These are phyloP conservation scores for Annulohypoxylon bovei DNA, from an alignment of 495 filamentous ascomycete genomes.

Conservation along the genomic window DNA sequence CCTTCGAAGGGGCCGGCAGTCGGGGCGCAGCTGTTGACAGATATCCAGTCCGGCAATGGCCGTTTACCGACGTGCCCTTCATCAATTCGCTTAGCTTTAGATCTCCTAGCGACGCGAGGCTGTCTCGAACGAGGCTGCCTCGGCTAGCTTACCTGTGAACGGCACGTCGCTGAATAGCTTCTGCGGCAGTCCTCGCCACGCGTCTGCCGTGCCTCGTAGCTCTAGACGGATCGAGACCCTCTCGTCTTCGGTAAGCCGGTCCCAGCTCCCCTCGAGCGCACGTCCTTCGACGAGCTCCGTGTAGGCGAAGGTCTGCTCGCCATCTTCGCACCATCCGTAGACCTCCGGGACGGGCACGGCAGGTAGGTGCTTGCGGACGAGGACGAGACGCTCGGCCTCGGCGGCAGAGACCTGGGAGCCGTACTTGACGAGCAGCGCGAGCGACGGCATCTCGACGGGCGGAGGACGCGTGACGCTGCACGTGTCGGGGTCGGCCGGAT, in stretches of 20 bases:
- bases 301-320: slow-evolving; percentile 56
- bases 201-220: slow-evolving; percentile 36
- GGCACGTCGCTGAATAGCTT: slow-evolving; percentile 11
- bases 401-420: slow-evolving; percentile 48
- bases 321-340: slow-evolving; percentile 58
- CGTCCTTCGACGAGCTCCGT: slow-evolving; percentile 58
- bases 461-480: slow-evolving; percentile 1
- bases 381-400: slow-evolving; percentile 58
- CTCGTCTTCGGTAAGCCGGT: slow-evolving; percentile 46
- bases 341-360: slow-evolving; percentile 59
- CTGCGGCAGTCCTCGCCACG: slow-evolving; percentile 50
- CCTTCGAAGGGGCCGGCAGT: slow-evolving; percentile 51
- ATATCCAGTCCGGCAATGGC: neutral
- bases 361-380: slow-evolving; percentile 49
- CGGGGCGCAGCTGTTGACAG: slow-evolving; percentile 36
- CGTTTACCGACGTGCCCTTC: slow-evolving; percentile 44
- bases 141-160: slow-evolving; percentile 9
- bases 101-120: neutral
- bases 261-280: slow-evolving; percentile 53
- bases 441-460: slow-evolving; percentile 43
- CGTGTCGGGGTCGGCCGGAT: neutral
- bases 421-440: slow-evolving; percentile 57
- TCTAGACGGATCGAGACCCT: slow-evolving; percentile 48
- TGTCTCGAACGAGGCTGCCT: slow-evolving; percentile 41
- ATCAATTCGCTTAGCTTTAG: slow-evolving; percentile 10